Evolutionary conservation across 306 rosid genomes (phyloP).

Genomic region (Rosa persica): DNA sequence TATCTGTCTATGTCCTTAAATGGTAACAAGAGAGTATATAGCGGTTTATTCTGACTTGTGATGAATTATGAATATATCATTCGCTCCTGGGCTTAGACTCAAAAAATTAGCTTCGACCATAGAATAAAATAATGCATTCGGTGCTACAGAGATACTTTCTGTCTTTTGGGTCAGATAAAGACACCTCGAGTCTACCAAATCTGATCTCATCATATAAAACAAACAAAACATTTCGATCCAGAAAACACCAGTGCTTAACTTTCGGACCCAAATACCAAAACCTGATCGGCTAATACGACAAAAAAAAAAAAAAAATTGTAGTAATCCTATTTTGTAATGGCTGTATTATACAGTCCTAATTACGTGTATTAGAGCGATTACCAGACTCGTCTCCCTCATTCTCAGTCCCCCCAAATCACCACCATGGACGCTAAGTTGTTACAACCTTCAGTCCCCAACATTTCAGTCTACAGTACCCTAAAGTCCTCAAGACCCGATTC

Average conservation of each 20-base stretch:
- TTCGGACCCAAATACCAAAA: neutral
- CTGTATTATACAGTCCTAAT: neutral
- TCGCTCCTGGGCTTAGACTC: no score
- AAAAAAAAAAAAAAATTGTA: no score
- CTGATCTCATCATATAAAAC: neutral
- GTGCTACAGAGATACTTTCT: neutral
- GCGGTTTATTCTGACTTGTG: no score
- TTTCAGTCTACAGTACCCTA: conserved; percentile 15
- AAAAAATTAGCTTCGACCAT: no score
- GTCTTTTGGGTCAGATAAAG: neutral
- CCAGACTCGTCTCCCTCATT: neutral
- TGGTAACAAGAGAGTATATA: no score
- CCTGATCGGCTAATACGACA: neutral
- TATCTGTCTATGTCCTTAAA: no score
- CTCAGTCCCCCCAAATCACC: neutral
- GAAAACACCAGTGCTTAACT: neutral
- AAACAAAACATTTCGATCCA: neutral
- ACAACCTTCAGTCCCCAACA: neutral
- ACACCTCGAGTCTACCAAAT: neutral
- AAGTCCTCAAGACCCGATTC: conserved; percentile 18
- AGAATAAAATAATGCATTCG: no score
- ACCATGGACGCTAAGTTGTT: conserved; percentile 33
- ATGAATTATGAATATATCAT: no score
- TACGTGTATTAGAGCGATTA: neutral
- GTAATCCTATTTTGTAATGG: neutral